Evolutionary conservation across 2,329 filamentous ascomycete genomes (phyloP).

Genomic region (Acarospora socialis): DNA sequence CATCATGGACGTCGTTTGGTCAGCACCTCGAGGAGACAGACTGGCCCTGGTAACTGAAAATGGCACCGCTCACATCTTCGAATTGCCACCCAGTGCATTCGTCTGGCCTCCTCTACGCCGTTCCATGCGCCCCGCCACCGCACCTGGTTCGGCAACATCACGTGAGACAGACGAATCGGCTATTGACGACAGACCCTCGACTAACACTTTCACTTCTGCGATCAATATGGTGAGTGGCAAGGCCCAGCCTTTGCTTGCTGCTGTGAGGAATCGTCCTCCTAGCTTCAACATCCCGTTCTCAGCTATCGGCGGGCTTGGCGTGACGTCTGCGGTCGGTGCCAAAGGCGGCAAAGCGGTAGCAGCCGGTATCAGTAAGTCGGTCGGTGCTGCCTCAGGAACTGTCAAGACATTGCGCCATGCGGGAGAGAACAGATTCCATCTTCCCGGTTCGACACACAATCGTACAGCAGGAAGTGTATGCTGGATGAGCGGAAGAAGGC

Average conservation of each 20-base stretch:
- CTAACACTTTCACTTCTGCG: conserved; percentile 51
- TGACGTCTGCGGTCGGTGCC: conserved; percentile 32
- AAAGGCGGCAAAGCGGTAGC: conserved; percentile 34
- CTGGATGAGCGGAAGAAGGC: conserved; percentile 31
- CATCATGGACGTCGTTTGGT: conserved; percentile 84
- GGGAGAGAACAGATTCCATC: conserved; percentile 34
- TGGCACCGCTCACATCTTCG: conserved; percentile 86
- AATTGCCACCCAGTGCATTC: conserved; percentile 69
- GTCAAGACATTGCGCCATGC: conserved; percentile 33
- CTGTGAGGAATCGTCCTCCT: conserved; percentile 41
- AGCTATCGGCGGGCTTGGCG: conserved; percentile 28
- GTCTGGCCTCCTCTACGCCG: conserved; percentile 63
- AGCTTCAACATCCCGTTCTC: conserved; percentile 31
- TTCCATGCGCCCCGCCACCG: conserved; percentile 28
- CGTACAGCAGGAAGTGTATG: conserved; percentile 28
- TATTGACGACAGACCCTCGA: conserved; percentile 23
- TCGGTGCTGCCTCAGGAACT: conserved; percentile 33
- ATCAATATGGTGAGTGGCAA: conserved; percentile 52
- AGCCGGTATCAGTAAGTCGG: conserved; percentile 35
- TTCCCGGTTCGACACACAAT: conserved; percentile 26
- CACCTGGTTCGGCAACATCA: conserved; percentile 23
- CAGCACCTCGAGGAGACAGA: conserved; percentile 63
- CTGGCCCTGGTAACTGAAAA: conserved; percentile 84
- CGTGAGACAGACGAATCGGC: conserved; percentile 28
- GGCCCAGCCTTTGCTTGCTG: conserved; percentile 50